phyloP scores from a whole-genome alignment of 1,284 basidiomycete species.

The Cutaneotrichosporon mucoides region DNA sequence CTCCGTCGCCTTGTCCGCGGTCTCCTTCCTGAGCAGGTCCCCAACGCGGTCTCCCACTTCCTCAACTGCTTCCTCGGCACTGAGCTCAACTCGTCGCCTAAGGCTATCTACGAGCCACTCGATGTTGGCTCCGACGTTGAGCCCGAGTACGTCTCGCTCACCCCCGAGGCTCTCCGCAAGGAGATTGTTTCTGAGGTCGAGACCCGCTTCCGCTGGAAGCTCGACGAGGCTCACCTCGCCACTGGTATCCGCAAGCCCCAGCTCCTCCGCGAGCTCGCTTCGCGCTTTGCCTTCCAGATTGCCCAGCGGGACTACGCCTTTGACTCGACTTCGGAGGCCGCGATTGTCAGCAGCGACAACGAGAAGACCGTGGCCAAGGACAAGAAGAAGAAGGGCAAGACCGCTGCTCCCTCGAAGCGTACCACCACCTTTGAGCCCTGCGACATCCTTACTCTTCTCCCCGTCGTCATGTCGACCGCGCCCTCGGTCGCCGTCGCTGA shows the following conservation, averaged over 20 bases:
- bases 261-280: constrained; percentile 54
- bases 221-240: constrained; percentile 48
- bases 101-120: constrained; percentile 45
- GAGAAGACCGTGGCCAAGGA: constrained; percentile 19
- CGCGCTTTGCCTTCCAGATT: constrained; percentile 56
- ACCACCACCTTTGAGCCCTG: constrained; percentile 52
- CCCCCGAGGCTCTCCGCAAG: constrained; percentile 50
- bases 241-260: constrained; percentile 48
- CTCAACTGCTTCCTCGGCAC: constrained; percentile 58
- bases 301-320: constrained; percentile 53
- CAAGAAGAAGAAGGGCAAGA: constrained; percentile 46
- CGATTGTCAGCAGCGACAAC: constrained; percentile 22
- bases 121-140: constrained; percentile 30
- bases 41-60: constrained; percentile 54
- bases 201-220: constrained; percentile 53
- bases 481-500: constrained; percentile 54
- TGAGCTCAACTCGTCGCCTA: constrained; percentile 48
- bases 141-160: constrained; percentile 52
- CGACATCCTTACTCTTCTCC: constrained; percentile 55
- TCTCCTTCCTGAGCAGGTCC: constrained; percentile 47
- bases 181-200: constrained; percentile 50
- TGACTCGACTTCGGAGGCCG: constrained; percentile 25
- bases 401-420: constrained; percentile 19
- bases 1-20: constrained; percentile 50
- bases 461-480: constrained; percentile 54